Percentiles rank a stretch among this genome's conserved stretches.
These are phyloP conservation scores for Nelumbo lutea DNA, from an alignment of 164 flowering plant species.

Conservation along the genomic window DNA sequence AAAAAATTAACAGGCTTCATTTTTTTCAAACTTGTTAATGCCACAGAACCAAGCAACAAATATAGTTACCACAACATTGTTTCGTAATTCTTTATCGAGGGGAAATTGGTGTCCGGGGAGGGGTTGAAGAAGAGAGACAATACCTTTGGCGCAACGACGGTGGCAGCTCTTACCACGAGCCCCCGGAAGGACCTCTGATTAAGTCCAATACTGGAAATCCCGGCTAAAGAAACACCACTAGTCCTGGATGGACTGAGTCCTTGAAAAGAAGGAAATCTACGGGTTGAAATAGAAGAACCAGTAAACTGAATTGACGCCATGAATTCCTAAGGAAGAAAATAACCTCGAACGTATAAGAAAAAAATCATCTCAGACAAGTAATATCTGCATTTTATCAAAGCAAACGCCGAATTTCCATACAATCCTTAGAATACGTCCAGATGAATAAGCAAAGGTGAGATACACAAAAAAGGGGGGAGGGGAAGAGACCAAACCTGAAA, in stretches of 20 bases:
- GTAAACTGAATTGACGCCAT: slow-evolving; percentile 30
- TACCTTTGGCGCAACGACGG: slow-evolving; percentile 77
- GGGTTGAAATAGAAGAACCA: slow-evolving; percentile 16
- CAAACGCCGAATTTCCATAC: background rate
- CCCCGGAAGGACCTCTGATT: slow-evolving; percentile 36
- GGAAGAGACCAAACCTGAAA: no score
- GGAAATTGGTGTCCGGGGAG: no score
- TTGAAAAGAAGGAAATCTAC: slow-evolving; percentile 18
- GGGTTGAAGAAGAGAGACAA: background rate
- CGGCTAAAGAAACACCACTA: background rate
- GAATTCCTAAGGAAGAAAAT: background rate
- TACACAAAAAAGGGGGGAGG: no score
- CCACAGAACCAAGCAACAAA: no score
- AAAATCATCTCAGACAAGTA: background rate
- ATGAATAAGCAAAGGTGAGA: no score
- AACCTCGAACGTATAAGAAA: background rate
- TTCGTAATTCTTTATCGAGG: no score
- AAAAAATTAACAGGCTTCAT: no score
- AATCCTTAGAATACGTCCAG: no score
- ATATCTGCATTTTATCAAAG: background rate
- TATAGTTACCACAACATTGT: no score
- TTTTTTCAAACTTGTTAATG: no score
- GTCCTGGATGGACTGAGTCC: slow-evolving; percentile 17
- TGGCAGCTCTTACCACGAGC: slow-evolving; percentile 72
- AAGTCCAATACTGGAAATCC: slow-evolving; percentile 9